These are phyloP conservation scores for Toxicodendron radicans DNA, from an alignment of 345 rosid species.

Conservation along the genomic window DNA sequence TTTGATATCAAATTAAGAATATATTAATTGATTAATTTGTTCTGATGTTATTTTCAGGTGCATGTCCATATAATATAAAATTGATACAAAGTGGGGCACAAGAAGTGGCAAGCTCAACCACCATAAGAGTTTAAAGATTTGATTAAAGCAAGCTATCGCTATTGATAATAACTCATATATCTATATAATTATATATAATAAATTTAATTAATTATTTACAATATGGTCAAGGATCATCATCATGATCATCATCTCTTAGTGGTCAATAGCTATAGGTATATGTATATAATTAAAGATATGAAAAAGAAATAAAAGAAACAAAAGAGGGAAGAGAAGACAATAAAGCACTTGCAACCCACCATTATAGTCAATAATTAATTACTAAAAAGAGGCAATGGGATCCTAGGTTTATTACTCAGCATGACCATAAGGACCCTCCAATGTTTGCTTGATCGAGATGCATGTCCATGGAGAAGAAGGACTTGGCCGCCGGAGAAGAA, in stretches of 20 bases:
- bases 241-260: neutral
- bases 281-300: too few species aligned
- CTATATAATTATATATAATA: neutral
- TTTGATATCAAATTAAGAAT: neutral
- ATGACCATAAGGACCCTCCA: conserved; percentile 47
- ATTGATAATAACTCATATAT: neutral
- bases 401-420: conserved; percentile 23
- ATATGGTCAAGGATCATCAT: conserved; percentile 8
- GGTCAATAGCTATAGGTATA: neutral
- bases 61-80: neutral
- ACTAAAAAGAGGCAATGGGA: neutral
- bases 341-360: conserved; percentile 11
- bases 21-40: neutral
- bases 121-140: neutral
- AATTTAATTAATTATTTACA: conserved; percentile 10
- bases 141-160: neutral
- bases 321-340: conserved; percentile 7
- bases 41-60: conserved; percentile 13
- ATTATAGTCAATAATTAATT: conserved; percentile 7
- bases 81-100: conserved; percentile 1
- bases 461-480: conserved; percentile 33
- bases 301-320: neutral
- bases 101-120: conserved; percentile 4
- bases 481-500: conserved; percentile 13
- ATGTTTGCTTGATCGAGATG: conserved; percentile 28